phyloP scores from a whole-genome alignment of 2,329 filamentous ascomycete species.

The Talaromyces atroroseus region DNA sequence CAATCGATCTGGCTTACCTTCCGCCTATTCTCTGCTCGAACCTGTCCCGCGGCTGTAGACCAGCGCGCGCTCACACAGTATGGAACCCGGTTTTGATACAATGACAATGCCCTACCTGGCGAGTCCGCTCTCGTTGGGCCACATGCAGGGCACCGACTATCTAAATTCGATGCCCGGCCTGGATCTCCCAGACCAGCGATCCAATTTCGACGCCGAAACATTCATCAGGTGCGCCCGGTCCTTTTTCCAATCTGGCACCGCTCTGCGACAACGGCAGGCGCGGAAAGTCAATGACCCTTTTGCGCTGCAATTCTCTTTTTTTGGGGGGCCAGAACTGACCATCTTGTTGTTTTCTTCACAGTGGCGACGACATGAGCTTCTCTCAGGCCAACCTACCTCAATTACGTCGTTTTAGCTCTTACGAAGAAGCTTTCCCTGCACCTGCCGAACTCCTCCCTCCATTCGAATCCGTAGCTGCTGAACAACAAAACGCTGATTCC shows the following conservation, averaged over 20 bases:
- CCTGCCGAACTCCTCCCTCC: constrained; percentile 29
- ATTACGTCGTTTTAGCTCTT: constrained; percentile 48
- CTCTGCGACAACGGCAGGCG: not conserved
- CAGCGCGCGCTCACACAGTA: constrained; percentile 23
- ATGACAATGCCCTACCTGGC: constrained; percentile 60
- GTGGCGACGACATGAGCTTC: constrained; percentile 50
- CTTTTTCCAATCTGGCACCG: constrained; percentile 2
- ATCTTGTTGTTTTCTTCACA: constrained; percentile 20
- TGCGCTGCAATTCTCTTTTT: not conserved
- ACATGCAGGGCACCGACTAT: constrained; percentile 45
- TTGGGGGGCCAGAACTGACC: constrained; percentile 6
- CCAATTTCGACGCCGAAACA: constrained; percentile 56
- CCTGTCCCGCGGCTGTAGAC: constrained; percentile 4
- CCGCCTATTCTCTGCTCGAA: not conserved
- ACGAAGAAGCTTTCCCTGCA: constrained; percentile 44
- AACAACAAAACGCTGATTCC: constrained; percentile 42
- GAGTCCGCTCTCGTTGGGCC: constrained; percentile 52
- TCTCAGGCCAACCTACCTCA: constrained; percentile 38
- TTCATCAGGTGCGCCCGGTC: constrained; percentile 51
- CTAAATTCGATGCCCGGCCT: constrained; percentile 47
- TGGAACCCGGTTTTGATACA: constrained; percentile 55
- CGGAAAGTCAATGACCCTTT: not conserved
- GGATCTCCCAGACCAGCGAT: constrained; percentile 54
- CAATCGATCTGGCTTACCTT: constrained; percentile 2
- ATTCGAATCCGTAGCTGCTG: constrained; percentile 39